Percentiles rank a stretch among this genome's conserved stretches.
Conservation (phyloP, 1,284 basidiomycete species). For the Cutaneotrichosporon cutaneum region DNA sequence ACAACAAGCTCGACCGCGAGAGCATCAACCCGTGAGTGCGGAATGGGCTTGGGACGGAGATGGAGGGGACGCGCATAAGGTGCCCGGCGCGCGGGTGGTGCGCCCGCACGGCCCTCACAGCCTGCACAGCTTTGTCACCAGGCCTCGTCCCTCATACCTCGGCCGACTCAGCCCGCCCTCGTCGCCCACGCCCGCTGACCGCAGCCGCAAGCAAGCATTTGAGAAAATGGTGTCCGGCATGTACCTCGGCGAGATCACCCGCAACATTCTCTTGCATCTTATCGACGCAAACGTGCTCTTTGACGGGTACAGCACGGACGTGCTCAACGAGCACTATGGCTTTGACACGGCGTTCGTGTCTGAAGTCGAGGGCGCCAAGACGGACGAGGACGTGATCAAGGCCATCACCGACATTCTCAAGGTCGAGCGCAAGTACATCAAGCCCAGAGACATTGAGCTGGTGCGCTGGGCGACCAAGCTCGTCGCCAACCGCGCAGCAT, state of each 20-base stretch:
- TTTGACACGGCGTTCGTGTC: slow-evolving; percentile 92
- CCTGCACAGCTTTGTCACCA: background rate
- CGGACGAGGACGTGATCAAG: slow-evolving; percentile 50
- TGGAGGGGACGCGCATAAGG: too few species aligned
- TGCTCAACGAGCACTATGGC: slow-evolving; percentile 86
- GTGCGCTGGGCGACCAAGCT: slow-evolving; percentile 75
- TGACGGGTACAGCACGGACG: slow-evolving; percentile 67
- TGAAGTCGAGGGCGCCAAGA: slow-evolving; percentile 63
- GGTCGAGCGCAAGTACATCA: slow-evolving; percentile 56
- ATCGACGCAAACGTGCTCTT: slow-evolving; percentile 76
- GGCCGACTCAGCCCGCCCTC: background rate
- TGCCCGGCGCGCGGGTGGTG: too few species aligned
- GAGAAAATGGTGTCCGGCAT: slow-evolving; percentile 99
- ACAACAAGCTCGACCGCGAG: slow-evolving; percentile 87
- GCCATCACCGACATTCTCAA: slow-evolving; percentile 66
- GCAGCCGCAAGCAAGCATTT: slow-evolving; percentile 77
- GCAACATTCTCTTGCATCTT: slow-evolving; percentile 79
- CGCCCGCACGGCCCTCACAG: background rate
- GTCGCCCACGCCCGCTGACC: slow-evolving; percentile 1
- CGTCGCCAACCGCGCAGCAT: slow-evolving; percentile 78
- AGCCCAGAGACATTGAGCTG: slow-evolving; percentile 61
- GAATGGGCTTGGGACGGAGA: background rate
- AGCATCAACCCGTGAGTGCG: slow-evolving; percentile 76
- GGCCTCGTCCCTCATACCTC: background rate
- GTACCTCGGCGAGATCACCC: slow-evolving; percentile 93